These are phyloP conservation scores for Grigorovia yakushimaensis DNA, from an alignment of 805 yeast species.

Conservation along the genomic window DNA sequence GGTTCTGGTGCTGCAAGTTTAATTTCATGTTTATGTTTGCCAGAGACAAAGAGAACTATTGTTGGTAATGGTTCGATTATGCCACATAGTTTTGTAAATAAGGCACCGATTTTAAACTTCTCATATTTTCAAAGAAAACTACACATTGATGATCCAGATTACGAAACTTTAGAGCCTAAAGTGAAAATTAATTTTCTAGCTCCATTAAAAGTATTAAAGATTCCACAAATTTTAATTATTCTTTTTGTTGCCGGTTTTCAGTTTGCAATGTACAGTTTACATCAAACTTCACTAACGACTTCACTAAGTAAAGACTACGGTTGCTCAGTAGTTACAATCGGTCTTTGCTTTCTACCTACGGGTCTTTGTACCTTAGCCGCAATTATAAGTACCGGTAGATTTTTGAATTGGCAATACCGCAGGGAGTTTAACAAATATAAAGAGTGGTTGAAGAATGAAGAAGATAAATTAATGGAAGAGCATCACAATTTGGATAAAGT, in stretches of 20 bases:
- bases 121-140: constrained; percentile 15
- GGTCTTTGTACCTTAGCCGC: constrained; percentile 61
- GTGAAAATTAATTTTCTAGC: constrained; percentile 25
- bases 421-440: constrained; percentile 14
- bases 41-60: constrained; percentile 64
- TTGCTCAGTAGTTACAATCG: constrained; percentile 47
- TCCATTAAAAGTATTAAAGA: constrained; percentile 35
- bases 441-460: constrained; percentile 15
- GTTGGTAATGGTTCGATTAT: constrained; percentile 66
- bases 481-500: constrained; percentile 15
- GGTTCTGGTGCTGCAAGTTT: constrained; percentile 42
- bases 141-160: constrained; percentile 27
- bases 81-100: constrained; percentile 38
- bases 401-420: constrained; percentile 39
- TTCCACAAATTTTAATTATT: constrained; percentile 37
- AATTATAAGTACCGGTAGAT: constrained; percentile 46
- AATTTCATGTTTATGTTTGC: constrained; percentile 36
- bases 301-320: constrained; percentile 41
- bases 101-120: constrained; percentile 35
- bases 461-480: constrained; percentile 7
- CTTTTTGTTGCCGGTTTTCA: constrained; percentile 52
- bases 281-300: constrained; percentile 56
- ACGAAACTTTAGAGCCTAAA: constrained; percentile 19
- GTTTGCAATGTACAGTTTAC: constrained; percentile 62
- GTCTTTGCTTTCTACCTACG: constrained; percentile 63